A percentile compares a stretch with the other conserved stretches of the same genome.
Evolutionary conservation across 495 filamentous ascomycete genomes (phyloP).

Genomic region (Xylaria palmicola): DNA sequence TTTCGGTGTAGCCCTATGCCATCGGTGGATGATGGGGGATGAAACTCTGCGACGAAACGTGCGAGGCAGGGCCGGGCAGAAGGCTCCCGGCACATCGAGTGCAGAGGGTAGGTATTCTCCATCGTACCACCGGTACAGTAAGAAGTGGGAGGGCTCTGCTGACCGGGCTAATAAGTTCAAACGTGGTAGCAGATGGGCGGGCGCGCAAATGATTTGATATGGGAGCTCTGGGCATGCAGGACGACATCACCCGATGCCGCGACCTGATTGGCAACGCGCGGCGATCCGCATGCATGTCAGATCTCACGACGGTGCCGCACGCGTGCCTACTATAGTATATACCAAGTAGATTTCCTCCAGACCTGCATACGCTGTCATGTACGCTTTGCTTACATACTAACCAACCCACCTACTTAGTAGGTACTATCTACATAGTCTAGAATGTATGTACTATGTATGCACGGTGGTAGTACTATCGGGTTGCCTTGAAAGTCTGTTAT

Average conservation of each 20-base stretch:
- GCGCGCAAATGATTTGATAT: neutral
- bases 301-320: too few species aligned
- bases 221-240: conserved; percentile 3
- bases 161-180: neutral
- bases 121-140: conserved; percentile 9
- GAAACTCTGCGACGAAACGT: neutral
- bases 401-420: neutral
- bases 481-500: too few species aligned
- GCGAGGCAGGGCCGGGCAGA: neutral
- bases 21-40: neutral
- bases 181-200: conserved; percentile 6
- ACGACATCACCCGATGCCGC: neutral
- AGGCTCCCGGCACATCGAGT: neutral
- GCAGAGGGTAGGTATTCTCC: neutral
- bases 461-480: too few species aligned
- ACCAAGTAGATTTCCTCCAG: too few species aligned
- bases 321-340: too few species aligned
- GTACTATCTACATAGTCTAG: neutral
- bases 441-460: too few species aligned
- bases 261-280: conserved; percentile 9
- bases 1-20: neutral
- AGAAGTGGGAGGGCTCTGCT: neutral
- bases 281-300: neutral
- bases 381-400: too few species aligned
- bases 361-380: too few species aligned